Percentiles rank a stretch among this genome's conserved stretches.
These are phyloP conservation scores for Tylopilus sp. DNA, from an alignment of 768 basidiomycete genomes.

Conservation along the genomic window DNA sequence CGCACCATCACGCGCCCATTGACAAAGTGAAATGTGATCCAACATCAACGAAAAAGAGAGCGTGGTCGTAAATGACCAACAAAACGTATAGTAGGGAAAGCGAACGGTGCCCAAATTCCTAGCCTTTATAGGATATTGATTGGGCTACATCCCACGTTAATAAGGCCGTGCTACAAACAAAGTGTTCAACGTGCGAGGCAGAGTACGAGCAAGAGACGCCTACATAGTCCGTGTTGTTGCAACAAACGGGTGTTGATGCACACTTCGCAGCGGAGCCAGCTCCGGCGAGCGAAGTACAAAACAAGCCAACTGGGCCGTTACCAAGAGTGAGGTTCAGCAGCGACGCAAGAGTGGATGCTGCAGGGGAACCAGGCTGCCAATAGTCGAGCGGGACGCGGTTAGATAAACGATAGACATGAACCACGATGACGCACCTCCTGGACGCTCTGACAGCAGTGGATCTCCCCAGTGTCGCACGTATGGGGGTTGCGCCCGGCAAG, in stretches of 20 bases:
- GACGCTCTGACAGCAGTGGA: conserved; percentile 21
- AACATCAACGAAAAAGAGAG: conserved; percentile 26
- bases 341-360: not conserved
- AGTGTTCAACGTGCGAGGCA: not conserved
- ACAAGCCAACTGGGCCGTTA: conserved; percentile 13
- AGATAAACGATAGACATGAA: not conserved
- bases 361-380: conserved; percentile 12
- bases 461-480: conserved; percentile 16
- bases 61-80: conserved; percentile 16
- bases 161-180: conserved; percentile 16
- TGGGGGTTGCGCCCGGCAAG: conserved; percentile 24
- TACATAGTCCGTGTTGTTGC: conserved; percentile 18
- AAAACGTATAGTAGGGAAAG: conserved; percentile 20
- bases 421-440: conserved; percentile 15
- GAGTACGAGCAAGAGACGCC: not conserved
- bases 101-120: conserved; percentile 10
- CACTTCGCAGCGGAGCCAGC: conserved; percentile 24
- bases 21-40: conserved; percentile 16
- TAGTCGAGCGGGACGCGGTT: not conserved
- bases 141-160: conserved; percentile 27
- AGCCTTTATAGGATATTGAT: conserved; percentile 3
- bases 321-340: conserved; percentile 6
- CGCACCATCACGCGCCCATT: conserved; percentile 12
- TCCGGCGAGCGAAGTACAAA: conserved; percentile 20
- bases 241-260: conserved; percentile 21